phyloP scores from a whole-genome alignment of 805 yeast species.

The Isabelozyma rhagii region DNA sequence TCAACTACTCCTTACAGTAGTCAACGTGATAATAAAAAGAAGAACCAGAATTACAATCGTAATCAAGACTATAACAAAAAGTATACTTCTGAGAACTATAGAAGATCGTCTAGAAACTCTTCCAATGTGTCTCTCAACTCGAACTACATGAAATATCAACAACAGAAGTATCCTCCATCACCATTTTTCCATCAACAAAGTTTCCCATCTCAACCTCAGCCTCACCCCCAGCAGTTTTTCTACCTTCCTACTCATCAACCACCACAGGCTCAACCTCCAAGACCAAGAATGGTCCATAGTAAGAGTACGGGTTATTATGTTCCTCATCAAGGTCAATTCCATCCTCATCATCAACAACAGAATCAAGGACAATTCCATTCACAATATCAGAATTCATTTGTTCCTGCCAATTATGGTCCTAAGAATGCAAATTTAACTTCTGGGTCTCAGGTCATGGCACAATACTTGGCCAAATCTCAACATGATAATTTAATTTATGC shows the following conservation, averaged over 20 bases:
- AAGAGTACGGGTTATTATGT: constrained; percentile 6
- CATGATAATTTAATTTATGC: constrained; percentile 55
- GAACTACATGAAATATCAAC: constrained; percentile 2
- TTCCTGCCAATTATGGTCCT: not conserved
- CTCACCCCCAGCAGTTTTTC: constrained; percentile 8
- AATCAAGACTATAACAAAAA: constrained; percentile 10
- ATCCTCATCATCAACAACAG: constrained; percentile 4
- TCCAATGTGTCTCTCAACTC: constrained; percentile 17
- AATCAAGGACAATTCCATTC: constrained; percentile 1
- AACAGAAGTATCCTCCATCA: constrained; percentile 4
- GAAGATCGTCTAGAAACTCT: constrained; percentile 13
- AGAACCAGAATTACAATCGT: not conserved
- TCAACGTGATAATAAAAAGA: constrained; percentile 2
- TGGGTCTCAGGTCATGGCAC: constrained; percentile 77
- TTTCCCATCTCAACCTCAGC: constrained; percentile 4
- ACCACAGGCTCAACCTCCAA: constrained; percentile 1
- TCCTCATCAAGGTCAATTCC: constrained; percentile 5
- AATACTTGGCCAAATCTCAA: constrained; percentile 69
- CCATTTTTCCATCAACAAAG: constrained; percentile 10
- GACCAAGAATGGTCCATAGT: constrained; percentile 3
- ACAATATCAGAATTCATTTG: constrained; percentile 2
- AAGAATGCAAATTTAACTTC: constrained; percentile 22
- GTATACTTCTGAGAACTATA: not conserved
- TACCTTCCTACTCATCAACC: constrained; percentile 5
- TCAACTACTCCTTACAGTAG: constrained; percentile 16